Base-by-base conservation (phyloP, 495 filamentous ascomycete genomes). In the Xylaria cubensis region DNA sequence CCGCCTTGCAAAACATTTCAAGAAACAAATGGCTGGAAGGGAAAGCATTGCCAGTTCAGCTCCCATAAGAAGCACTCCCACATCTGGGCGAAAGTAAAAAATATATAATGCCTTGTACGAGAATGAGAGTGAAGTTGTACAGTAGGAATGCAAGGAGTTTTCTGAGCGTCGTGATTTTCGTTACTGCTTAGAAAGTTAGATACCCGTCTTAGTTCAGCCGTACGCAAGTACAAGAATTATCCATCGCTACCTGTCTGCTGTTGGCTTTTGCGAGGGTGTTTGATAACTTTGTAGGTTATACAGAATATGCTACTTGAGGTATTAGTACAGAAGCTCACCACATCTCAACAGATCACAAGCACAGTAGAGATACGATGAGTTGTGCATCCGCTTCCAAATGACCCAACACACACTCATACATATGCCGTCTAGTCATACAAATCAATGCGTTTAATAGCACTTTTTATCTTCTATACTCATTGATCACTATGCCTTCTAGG, bases 11-110 rank as follows among this genome's bases (percentile, higher is more conserved):
- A 74, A 72, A 59, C 72, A 69, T 41, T 41, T 74, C 17, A 69
- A 74, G 46, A 73, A 72, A 39, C 59, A 51, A 34, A 44, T 62
- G 34, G 26, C 64, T 19, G 53, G 66, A 24, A 75, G 55, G 36
- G 72, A 77, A 3, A 69, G 69, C 15, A 74, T 77, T 44, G 41
- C 73, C 9, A 77, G 76, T 32, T 73, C 74, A 39, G 69, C 72
- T 9, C 74, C 74, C 42, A 39, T 69, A 5, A 72, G 29, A 24
- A 75, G 72, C 36, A 75, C 72, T 15, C 75, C 77, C 6, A 76
- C 70, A 5, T 77, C 77, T 29, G 74, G 59, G 34, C 68, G 75
- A 71, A 68, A 58, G 34, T 65, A 74, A 72, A 70, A 67, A 29
- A 12, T 50, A 12, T 50, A 36, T 48, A 69, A 73, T 32, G 36